Evolutionary conservation across 805 yeast genomes (phyloP), one percentile per base, ranked within the genome.

Genomic region (Kluyveromyces siamensis): DNA sequence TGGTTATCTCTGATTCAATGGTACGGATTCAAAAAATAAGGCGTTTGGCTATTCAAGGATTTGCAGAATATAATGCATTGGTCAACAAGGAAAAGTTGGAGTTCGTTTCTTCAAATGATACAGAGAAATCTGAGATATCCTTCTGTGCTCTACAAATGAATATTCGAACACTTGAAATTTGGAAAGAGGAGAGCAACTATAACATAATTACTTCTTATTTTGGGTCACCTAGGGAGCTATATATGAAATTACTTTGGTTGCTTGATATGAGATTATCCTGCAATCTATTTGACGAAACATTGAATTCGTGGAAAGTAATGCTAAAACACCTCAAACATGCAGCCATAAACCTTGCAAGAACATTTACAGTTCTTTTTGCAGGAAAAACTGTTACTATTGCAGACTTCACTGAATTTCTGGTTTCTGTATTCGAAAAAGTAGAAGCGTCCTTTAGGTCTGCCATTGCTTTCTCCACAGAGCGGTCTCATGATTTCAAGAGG

Each of bases 1-100:
- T 90, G 27, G 70, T 87, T n/a, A 65, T 90, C 0, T 75, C 93
- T 0, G 69, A 79, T 0, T 60, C 71, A 36, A 27, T 55, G 10
- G 46, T 50, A 0, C 56, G 61, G 10, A 72, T 80, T 0, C 40
- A 49, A 1, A 48, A 47, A 2, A 61, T 74, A 39, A 55, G 61
- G 41, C 50, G 49, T 1, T 19, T 62, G 8, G 67, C 74, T 38
- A 45, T 55, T 0, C 41, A 55, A 14, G 77, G 77, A 2, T 69
- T 77, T 45, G 56, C 63, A 0, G 71, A 71, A 2, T 80, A 71
- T 49, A 72, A 74, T 25, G 70, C 75, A 0, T 50, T 27, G 40
- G 68, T 71, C 17, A 78, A 72, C 33, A 59, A 61, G 44, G 62
- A 59, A 37, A 83, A 73, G 54, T 70, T 73, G 6, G 48, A 56